Evolutionary conservation across 2,329 filamentous ascomycete species (phyloP), one percentile per base, ranked within the genome.

Genomic region (Exophiala lecanii-corni): DNA sequence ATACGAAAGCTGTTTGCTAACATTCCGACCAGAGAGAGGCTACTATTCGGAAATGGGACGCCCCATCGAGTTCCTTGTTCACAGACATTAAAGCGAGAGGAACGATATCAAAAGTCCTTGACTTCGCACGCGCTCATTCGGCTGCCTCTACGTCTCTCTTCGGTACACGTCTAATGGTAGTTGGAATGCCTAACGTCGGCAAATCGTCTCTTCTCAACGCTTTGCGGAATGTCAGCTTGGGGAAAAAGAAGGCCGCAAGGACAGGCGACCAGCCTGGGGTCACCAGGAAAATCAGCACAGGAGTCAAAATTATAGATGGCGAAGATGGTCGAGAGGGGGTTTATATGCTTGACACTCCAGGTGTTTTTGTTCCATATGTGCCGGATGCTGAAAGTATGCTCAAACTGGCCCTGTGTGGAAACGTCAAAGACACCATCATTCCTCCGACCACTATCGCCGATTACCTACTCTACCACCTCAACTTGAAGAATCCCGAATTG

Each of bases 181-280:
- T 97, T 10, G 92, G 92, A 42, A 96, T 98, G 89, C 92, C 92
- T 25, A 98, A 98, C 61, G 87, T 95, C 0, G 92, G 92, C 25
- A 98, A 98, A 67, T 94, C 87, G 35, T 89, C 89, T 1, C 73
- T 98, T n/a, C 78, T 98, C 31, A 98, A 98, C 63, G 78, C 82
- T 12, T 75, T 97, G 36, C 82, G 92, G 15, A 76, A 73, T 30
- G 71, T 75, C 13, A 87, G 88, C 30, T 75, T 86, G 54, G 72
- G 39, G 69, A 73, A 54, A 36, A 73, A 74, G 15, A 94, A 91
- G 62, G 89, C 81, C 1, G 86, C 89, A 26, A 74, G 72, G 50
- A 96, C 89, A 1, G 92, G 92, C 7, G 81, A 84, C 9, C 82
- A 96, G 58, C 89, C 92, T 2, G 92, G 92, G 32, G 76, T 97